These are phyloP conservation scores for Zygotorulaspora sp. DNA, from an alignment of 805 yeast genomes.

Conservation along the genomic window DNA sequence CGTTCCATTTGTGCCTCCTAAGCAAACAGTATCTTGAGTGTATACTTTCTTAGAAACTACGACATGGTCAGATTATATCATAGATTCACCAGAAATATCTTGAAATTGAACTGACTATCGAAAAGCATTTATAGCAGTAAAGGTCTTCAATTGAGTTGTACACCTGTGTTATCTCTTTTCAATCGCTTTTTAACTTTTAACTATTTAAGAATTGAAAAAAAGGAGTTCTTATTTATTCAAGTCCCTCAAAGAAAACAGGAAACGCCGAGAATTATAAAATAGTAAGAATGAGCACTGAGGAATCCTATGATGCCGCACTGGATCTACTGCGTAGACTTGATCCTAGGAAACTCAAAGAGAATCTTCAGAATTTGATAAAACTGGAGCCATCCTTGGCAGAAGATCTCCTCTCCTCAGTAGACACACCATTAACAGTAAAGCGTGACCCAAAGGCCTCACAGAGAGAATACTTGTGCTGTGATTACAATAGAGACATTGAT, in stretches of 20 bases:
- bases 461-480: slow-evolving; percentile 77
- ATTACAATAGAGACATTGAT: slow-evolving; percentile 93
- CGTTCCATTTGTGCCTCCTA: background rate
- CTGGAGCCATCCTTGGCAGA: slow-evolving; percentile 70
- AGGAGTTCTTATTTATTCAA: too few relatives aligned
- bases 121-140: too few relatives aligned
- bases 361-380: slow-evolving; percentile 42
- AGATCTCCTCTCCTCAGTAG: slow-evolving; percentile 81
- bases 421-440: slow-evolving; percentile 58
- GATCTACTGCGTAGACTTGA: slow-evolving; percentile 72
- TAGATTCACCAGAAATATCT: too few relatives aligned
- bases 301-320: slow-evolving; percentile 63
- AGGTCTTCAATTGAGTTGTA: too few relatives aligned
- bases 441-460: slow-evolving; percentile 36
- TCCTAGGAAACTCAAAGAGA: slow-evolving; percentile 53
- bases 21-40: background rate
- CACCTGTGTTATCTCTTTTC: too few relatives aligned
- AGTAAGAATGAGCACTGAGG: slow-evolving; percentile 18
- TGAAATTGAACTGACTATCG: too few relatives aligned
- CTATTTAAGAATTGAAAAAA: background rate
- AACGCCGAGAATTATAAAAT: too few relatives aligned
- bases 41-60: too few relatives aligned
- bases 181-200: too few relatives aligned
- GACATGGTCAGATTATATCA: too few relatives aligned
- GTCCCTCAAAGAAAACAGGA: too few relatives aligned